Conservation (phyloP, 768 basidiomycete species). For the Lactarius indigo region DNA sequence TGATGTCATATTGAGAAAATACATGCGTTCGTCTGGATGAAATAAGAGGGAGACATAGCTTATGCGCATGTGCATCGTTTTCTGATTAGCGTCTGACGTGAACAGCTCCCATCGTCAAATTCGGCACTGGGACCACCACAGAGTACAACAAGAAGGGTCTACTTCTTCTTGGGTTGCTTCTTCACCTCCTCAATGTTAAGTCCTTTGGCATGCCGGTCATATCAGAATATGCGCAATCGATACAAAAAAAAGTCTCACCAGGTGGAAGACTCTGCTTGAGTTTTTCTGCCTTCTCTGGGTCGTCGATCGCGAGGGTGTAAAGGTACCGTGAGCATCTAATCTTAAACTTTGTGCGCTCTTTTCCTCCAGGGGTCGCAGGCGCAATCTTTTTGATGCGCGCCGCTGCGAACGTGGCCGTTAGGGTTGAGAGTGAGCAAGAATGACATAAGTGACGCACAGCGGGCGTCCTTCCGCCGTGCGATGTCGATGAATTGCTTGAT, state of each 20-base stretch:
- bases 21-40: conserved; percentile 9
- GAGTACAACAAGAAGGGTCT: conserved; percentile 24
- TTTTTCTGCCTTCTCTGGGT: conserved; percentile 98
- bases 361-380: conserved; percentile 61
- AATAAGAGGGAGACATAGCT: conserved; percentile 1
- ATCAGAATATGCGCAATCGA: not conserved
- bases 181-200: conserved; percentile 70
- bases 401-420: conserved; percentile 48
- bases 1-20: conserved; percentile 11
- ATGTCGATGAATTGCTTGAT: conserved; percentile 99
- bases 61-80: conserved; percentile 17
- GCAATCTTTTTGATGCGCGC: conserved; percentile 96
- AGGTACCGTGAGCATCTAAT: conserved; percentile 94
- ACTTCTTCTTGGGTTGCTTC: conserved; percentile 69
- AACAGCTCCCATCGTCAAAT: not conserved
- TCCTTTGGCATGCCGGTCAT: conserved; percentile 40
- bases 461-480: conserved; percentile 95
- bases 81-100: conserved; percentile 6
- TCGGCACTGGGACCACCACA: not conserved
- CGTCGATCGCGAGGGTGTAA: conserved; percentile 95
- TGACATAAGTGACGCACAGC: conserved; percentile 55
- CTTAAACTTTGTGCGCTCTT: conserved; percentile 95
- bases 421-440: not conserved
- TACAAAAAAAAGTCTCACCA: conserved; percentile 52
- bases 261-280: conserved; percentile 93